Percentiles rank a stretch among this genome's conserved stretches.
phyloP scores from a whole-genome alignment of 768 basidiomycete genomes.

The Tephrocybe sp. region DNA sequence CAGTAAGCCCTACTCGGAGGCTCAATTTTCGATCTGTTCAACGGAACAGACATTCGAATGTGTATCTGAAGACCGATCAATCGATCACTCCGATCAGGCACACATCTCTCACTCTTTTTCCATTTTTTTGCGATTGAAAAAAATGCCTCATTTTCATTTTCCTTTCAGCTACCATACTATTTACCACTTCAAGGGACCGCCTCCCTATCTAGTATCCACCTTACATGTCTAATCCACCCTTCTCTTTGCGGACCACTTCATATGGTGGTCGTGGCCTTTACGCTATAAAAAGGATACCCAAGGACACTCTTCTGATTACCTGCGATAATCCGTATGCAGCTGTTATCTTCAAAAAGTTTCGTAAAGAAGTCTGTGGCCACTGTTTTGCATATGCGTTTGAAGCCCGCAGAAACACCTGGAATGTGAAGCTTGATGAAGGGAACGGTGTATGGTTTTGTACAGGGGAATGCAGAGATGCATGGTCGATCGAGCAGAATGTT shows the following conservation, averaged over 20 bases:
- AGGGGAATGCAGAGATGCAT: conserved; percentile 42
- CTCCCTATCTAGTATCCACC: not conserved
- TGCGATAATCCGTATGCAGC: conserved; percentile 52
- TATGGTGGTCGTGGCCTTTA: conserved; percentile 57
- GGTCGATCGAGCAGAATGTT: conserved; percentile 35
- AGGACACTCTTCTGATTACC: conserved; percentile 42
- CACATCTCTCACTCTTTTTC: not conserved
- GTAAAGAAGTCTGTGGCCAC: conserved; percentile 64
- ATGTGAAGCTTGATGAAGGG: conserved; percentile 30
- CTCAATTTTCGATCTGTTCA: too few relatives aligned
- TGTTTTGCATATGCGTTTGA: conserved; percentile 66
- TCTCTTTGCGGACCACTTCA: conserved; percentile 30
- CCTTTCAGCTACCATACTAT: not conserved
- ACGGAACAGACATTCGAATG: too few relatives aligned
- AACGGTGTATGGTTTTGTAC: conserved; percentile 59
- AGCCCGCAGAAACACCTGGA: conserved; percentile 47
- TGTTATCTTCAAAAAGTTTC: conserved; percentile 61
- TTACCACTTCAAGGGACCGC: too few relatives aligned
- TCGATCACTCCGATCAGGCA: too few relatives aligned
- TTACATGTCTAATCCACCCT: not conserved
- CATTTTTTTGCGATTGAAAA: too few relatives aligned
- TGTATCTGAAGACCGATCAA: too few relatives aligned
- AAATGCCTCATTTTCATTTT: not conserved
- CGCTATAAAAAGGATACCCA: conserved; percentile 39
- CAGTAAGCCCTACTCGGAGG: too few relatives aligned